Conservation (phyloP, 2,329 filamentous ascomycete species). For the Nemania sp. region DNA sequence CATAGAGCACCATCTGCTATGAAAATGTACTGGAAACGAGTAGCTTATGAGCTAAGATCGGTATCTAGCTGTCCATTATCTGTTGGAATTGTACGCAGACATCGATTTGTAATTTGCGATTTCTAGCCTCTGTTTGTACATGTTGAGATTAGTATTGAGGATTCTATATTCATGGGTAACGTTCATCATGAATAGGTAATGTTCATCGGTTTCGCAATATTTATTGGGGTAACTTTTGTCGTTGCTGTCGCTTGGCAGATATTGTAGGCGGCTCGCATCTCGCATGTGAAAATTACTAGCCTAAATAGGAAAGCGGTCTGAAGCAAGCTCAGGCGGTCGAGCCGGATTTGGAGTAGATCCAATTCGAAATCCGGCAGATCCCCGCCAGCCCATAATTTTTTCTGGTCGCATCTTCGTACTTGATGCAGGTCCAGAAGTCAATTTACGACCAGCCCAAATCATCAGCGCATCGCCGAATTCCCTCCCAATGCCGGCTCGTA, state of each 20-base stretch:
- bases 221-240: too few species aligned
- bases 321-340: conserved; percentile 28
- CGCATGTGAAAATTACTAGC: not conserved
- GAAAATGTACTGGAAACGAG: not conserved
- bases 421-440: not conserved
- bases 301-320: conserved; percentile 19
- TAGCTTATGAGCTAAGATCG: not conserved
- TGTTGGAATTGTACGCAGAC: too few species aligned
- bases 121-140: too few species aligned
- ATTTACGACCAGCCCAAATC: not conserved
- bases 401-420: conserved; percentile 8
- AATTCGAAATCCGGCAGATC: conserved; percentile 30
- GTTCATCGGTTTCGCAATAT: too few species aligned
- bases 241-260: not conserved
- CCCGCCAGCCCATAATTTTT: conserved; percentile 34
- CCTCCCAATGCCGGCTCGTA: conserved; percentile 31
- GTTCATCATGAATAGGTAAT: not conserved
- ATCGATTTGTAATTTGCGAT: too few species aligned
- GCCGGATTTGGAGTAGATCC: conserved; percentile 6
- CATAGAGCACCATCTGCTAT: not conserved
- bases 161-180: too few species aligned
- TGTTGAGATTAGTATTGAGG: too few species aligned
- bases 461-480: conserved; percentile 1
- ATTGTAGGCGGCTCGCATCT: not conserved
- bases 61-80: too few species aligned